Conservation (phyloP, 768 basidiomycete genomes). For the Podaxis pistillaris region DNA sequence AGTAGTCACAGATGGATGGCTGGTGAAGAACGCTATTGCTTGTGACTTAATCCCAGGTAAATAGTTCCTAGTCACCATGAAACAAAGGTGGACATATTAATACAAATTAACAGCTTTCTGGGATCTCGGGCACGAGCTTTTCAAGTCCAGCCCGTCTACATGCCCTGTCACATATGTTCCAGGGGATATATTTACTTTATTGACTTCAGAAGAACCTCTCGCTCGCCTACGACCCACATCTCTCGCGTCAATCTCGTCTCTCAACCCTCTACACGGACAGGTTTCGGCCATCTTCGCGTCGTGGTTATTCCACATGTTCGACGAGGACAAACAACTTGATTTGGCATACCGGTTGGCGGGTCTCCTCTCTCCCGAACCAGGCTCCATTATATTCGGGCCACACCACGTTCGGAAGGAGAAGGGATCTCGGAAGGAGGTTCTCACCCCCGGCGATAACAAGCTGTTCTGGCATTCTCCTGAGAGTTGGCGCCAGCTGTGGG, state of each 20-base stretch:
- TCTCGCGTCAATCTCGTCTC: slow-evolving; percentile 17
- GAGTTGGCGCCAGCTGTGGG: neutral
- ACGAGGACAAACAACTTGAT: slow-evolving; percentile 19
- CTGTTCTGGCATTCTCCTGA: neutral
- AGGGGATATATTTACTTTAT: slow-evolving; percentile 49
- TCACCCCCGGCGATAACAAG: neutral
- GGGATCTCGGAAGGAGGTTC: neutral
- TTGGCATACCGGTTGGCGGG: neutral
- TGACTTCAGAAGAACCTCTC: slow-evolving; percentile 1
- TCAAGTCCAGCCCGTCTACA: slow-evolving; percentile 45
- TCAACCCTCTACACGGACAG: slow-evolving; percentile 35
- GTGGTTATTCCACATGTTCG: slow-evolving; percentile 35
- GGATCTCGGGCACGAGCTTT: slow-evolving; percentile 61
- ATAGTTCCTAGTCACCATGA: neutral
- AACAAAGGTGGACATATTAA: neutral
- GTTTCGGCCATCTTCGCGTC: slow-evolving; percentile 45
- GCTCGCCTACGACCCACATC: neutral
- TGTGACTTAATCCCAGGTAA: slow-evolving; percentile 26
- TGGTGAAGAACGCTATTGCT: slow-evolving; percentile 32
- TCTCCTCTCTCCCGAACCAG: neutral
- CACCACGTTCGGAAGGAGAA: neutral
- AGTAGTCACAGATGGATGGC: slow-evolving; percentile 37
- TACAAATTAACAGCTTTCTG: slow-evolving; percentile 43
- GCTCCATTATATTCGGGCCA: neutral
- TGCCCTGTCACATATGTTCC: slow-evolving; percentile 55